These are phyloP conservation scores for Pseudogymnoascus sp. DNA, from an alignment of 2,329 filamentous ascomycete species.

Conservation along the genomic window DNA sequence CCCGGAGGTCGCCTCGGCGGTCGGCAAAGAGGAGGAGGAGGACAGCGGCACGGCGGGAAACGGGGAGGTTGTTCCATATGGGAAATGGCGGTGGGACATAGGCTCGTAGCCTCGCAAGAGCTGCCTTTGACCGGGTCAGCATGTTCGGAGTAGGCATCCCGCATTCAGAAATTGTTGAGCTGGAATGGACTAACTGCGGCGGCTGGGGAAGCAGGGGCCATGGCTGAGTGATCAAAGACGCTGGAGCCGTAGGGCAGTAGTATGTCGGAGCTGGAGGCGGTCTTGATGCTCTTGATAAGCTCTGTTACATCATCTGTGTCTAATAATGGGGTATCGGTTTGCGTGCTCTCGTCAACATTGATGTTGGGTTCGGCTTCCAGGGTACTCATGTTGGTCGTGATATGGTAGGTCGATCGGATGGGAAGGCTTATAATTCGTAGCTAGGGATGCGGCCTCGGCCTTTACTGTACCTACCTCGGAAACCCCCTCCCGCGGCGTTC, in stretches of 20 bases:
- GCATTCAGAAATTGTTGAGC: slow-evolving; percentile 1
- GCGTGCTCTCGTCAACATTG: neutral
- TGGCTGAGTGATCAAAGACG: slow-evolving; percentile 27
- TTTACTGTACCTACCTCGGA: neutral
- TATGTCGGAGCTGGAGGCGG: slow-evolving; percentile 20
- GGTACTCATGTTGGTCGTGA: neutral
- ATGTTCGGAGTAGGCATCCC: slow-evolving; percentile 1
- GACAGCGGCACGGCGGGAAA: slow-evolving; percentile 72
- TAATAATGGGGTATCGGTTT: neutral
- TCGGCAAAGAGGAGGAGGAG: slow-evolving; percentile 85
- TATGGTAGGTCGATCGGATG: neutral
- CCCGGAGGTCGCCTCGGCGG: slow-evolving; percentile 65
- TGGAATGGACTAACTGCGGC: slow-evolving; percentile 24
- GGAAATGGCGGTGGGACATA: slow-evolving; percentile 55
- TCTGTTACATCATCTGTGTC: slow-evolving; percentile 19
- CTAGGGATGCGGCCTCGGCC: neutral
- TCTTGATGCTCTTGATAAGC: slow-evolving; percentile 24
- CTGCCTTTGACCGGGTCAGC: slow-evolving; percentile 22
- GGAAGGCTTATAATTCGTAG: neutral
- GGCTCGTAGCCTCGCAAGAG: slow-evolving; percentile 50
- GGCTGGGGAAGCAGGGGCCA: slow-evolving; percentile 27
- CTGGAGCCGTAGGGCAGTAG: slow-evolving; percentile 5
- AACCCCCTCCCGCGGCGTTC: neutral
- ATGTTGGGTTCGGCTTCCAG: neutral
- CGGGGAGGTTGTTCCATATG: slow-evolving; percentile 54